Conservation (phyloP, 208 protist species). For the Zelonia costaricensis region DNA sequence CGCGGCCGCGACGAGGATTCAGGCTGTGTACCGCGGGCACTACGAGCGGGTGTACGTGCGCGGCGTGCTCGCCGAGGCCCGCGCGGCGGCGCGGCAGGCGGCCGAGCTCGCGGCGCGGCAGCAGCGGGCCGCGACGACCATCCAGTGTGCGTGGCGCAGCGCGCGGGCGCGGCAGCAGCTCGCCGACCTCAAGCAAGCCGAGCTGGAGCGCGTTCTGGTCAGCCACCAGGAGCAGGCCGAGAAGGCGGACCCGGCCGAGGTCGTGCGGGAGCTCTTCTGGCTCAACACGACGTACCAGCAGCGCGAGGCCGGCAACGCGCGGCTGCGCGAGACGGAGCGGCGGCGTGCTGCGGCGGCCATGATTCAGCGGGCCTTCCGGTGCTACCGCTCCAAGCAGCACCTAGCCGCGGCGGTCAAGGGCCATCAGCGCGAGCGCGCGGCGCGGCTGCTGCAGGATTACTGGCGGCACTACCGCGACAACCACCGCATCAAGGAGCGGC, state of each 20-base stretch:
- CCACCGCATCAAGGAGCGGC: constrained; percentile 25
- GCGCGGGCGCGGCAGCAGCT: constrained; percentile 38
- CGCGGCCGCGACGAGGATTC: constrained; percentile 65
- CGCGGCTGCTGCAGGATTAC: constrained; percentile 53
- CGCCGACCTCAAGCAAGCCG: constrained; percentile 23
- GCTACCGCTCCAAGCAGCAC: constrained; percentile 29
- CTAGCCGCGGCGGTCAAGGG: constrained; percentile 12
- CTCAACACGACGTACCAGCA: constrained; percentile 45
- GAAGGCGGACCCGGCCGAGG: constrained; percentile 55
- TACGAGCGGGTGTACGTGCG: constrained; percentile 76
- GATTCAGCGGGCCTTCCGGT: constrained; percentile 66
- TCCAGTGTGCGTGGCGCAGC: constrained; percentile 71
- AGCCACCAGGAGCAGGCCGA: constrained; percentile 50
- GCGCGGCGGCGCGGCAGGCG: constrained; percentile 36
- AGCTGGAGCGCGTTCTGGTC: constrained; percentile 43
- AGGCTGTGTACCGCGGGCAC: constrained; percentile 75
- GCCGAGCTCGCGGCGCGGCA: constrained; percentile 41
- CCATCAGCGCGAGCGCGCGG: constrained; percentile 26
- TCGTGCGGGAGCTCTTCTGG: constrained; percentile 91
- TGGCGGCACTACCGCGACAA: constrained; percentile 47
- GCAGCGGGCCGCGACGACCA: constrained; percentile 47
- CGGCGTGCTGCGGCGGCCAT: constrained; percentile 35
- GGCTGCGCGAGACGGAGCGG: constrained; percentile 20
- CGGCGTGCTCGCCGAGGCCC: constrained; percentile 46
- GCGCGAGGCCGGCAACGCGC: constrained; percentile 39